A percentile compares a stretch with the other conserved stretches of the same genome.
Evolutionary conservation across 2,329 filamentous ascomycete species (phyloP).

Genomic region (Scytalidium lignicola): DNA sequence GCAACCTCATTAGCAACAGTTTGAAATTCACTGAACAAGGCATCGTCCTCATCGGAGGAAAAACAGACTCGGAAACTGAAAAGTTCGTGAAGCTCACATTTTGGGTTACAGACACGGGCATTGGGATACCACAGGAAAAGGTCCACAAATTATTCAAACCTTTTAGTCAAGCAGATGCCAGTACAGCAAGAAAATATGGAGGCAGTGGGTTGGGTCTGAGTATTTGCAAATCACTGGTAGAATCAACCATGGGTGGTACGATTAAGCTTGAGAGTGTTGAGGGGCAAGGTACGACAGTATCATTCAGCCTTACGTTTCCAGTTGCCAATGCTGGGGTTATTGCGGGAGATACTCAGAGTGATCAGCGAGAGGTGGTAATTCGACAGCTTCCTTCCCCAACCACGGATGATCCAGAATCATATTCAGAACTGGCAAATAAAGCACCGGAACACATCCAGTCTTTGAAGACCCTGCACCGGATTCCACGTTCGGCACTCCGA

Average conservation of each 20-base stretch:
- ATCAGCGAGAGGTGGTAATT: neutral
- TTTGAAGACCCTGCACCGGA: conserved; percentile 9
- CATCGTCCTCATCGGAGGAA: conserved; percentile 36
- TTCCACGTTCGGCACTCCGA: conserved; percentile 4
- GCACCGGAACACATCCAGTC: neutral
- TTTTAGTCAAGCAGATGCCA: conserved; percentile 74
- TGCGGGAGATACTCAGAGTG: neutral
- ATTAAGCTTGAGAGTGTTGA: neutral
- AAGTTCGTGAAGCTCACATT: conserved; percentile 51
- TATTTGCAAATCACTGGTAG: conserved; percentile 45
- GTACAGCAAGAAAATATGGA: conserved; percentile 73
- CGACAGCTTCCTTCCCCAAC: neutral
- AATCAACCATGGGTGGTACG: neutral
- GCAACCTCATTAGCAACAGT: conserved; percentile 73
- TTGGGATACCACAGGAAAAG: conserved; percentile 64
- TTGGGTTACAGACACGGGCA: conserved; percentile 70
- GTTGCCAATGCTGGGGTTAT: conserved; percentile 1
- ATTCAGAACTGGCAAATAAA: neutral
- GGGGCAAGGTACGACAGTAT: conserved; percentile 13
- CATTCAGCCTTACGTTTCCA: conserved; percentile 18
- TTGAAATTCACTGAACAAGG: conserved; percentile 72
- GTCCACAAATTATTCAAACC: conserved; percentile 70
- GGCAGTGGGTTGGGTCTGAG: conserved; percentile 74
- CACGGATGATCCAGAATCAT: neutral
- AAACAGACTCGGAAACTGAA: conserved; percentile 1